Conservation (phyloP, 2,329 filamentous ascomycete species). For the Fusarium odoratissimum region DNA sequence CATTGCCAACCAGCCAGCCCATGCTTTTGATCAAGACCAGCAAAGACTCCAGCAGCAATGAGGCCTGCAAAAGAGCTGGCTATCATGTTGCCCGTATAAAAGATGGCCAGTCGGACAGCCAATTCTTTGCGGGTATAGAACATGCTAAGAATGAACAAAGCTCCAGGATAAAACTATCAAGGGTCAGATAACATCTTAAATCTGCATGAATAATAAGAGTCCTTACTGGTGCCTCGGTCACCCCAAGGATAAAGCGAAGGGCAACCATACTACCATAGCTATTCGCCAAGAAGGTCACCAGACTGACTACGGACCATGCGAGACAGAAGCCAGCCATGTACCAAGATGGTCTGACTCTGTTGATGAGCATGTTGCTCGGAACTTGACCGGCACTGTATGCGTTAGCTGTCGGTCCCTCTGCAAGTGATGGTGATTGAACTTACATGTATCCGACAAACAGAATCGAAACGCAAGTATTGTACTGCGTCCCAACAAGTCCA, state of each 20-base stretch:
- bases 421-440: too few relatives aligned
- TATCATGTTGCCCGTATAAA: slow-evolving; percentile 56
- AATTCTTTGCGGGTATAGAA: slow-evolving; percentile 65
- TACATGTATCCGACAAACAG: slow-evolving; percentile 52
- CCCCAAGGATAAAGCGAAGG: slow-evolving; percentile 54
- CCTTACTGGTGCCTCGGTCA: slow-evolving; percentile 56
- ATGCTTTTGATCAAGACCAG: slow-evolving; percentile 41
- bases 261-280: slow-evolving; percentile 57
- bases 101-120: slow-evolving; percentile 54
- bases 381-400: slow-evolving; percentile 48
- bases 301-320: slow-evolving; percentile 55
- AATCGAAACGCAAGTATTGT: slow-evolving; percentile 51
- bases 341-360: slow-evolving; percentile 55
- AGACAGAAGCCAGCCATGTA: slow-evolving; percentile 54
- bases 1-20: slow-evolving; percentile 48
- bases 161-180: too few relatives aligned
- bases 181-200: too few relatives aligned
- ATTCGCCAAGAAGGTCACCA: slow-evolving; percentile 54
- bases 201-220: too few relatives aligned
- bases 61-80: slow-evolving; percentile 56
- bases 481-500: slow-evolving; percentile 53
- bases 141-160: slow-evolving; percentile 57
- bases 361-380: slow-evolving; percentile 55
- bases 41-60: slow-evolving; percentile 57
- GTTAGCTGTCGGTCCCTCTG: too few relatives aligned